phyloP scores from a whole-genome alignment of 1,284 basidiomycete genomes.

The Pseudozyma hubeiensis region DNA sequence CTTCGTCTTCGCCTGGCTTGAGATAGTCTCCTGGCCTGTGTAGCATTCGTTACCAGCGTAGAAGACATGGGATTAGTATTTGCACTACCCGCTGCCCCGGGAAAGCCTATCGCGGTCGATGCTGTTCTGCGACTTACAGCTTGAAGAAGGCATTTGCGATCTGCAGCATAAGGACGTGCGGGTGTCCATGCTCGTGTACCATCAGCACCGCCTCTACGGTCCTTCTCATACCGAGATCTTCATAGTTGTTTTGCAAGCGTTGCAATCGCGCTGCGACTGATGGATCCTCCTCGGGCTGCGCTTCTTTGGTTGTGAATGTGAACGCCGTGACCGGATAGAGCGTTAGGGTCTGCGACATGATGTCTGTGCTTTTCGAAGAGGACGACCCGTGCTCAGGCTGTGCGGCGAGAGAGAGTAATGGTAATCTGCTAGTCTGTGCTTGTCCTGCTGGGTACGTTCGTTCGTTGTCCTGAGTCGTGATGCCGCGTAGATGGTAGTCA shows the following conservation, averaged over 20 bases:
- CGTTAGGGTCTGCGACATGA: constrained; percentile 57
- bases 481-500: too few species aligned
- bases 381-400: too few species aligned
- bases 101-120: too few species aligned
- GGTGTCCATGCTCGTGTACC: constrained; percentile 77
- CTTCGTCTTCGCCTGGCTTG: constrained; percentile 92
- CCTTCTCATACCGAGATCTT: constrained; percentile 89
- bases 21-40: constrained; percentile 94
- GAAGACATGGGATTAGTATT: too few species aligned
- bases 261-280: constrained; percentile 77
- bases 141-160: constrained; percentile 99
- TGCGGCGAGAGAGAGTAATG: too few species aligned
- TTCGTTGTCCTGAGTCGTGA: too few species aligned
- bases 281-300: constrained; percentile 94
- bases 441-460: too few species aligned
- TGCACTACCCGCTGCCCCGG: too few species aligned
- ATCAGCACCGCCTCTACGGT: constrained; percentile 97
- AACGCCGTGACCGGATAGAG: constrained; percentile 84
- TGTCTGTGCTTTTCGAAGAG: background rate
- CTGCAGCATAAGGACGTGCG: constrained; percentile 93
- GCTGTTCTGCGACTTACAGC: constrained; percentile 80
- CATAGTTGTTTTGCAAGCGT: constrained; percentile 86
- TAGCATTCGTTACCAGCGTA: background rate
- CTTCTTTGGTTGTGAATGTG: constrained; percentile 91
- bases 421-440: too few species aligned